Evolutionary conservation across 1,284 basidiomycete genomes (phyloP).

Genomic region (Uromyces viciae-fabae): DNA sequence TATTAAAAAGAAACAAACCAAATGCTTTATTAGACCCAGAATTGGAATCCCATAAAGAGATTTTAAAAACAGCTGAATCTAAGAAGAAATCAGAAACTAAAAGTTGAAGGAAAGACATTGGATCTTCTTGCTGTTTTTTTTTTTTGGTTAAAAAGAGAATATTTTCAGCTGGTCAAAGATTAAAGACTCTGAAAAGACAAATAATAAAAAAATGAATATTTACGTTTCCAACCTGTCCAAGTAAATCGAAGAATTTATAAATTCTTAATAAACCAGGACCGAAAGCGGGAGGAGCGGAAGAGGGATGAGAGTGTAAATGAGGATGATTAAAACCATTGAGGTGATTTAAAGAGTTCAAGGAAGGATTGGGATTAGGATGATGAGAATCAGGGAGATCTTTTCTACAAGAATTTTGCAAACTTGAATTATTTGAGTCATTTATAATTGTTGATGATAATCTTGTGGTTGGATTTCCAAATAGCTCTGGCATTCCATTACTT

Average conservation of each 20-base stretch:
- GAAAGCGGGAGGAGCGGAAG: not conserved
- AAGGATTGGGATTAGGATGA: too few species aligned
- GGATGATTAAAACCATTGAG: not conserved
- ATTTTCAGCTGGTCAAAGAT: not conserved
- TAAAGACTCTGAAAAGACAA: not conserved
- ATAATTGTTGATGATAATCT: too few species aligned
- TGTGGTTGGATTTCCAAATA: too few species aligned
- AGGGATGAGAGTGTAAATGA: not conserved
- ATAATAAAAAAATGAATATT: not conserved
- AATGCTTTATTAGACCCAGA: constrained; percentile 35
- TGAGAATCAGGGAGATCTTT: too few species aligned
- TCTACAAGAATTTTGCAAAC: too few species aligned
- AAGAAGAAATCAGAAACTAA: constrained; percentile 31
- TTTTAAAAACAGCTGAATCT: constrained; percentile 35
- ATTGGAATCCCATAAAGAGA: constrained; percentile 39
- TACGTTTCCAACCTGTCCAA: constrained; percentile 19
- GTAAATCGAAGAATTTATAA: constrained; percentile 36
- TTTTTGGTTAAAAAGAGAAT: not conserved
- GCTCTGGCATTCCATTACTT: too few species aligned
- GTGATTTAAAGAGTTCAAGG: too few species aligned
- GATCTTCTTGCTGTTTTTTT: constrained; percentile 15
- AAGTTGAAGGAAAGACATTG: constrained; percentile 18
- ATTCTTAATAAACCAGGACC: constrained; percentile 31
- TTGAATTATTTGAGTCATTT: too few species aligned
- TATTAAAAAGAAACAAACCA: constrained; percentile 14